Evolutionary conservation across 1,284 basidiomycete genomes (phyloP).

Genomic region (Malassezia psittaci): DNA sequence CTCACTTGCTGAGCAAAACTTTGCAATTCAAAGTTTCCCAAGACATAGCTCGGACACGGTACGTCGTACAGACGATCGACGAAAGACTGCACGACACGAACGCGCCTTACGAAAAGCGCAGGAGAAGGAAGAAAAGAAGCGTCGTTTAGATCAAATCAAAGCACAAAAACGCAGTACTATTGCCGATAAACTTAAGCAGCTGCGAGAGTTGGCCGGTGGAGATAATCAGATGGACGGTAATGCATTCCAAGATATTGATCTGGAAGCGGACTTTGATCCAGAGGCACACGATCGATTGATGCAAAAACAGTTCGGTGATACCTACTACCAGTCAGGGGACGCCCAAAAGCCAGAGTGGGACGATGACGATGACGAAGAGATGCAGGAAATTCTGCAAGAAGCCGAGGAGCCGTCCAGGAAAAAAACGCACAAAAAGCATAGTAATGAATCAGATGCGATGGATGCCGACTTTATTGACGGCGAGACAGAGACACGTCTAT

Average conservation of each 20-base stretch:
- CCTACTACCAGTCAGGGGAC: slow-evolving; percentile 31
- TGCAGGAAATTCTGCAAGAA: slow-evolving; percentile 58
- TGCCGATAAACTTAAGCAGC: slow-evolving; percentile 35
- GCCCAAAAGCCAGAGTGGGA: slow-evolving; percentile 69
- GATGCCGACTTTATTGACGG: slow-evolving; percentile 58
- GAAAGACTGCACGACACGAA: slow-evolving; percentile 40
- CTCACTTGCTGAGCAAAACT: slow-evolving; percentile 25
- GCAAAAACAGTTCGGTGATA: slow-evolving; percentile 35
- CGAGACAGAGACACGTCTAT: slow-evolving; percentile 51
- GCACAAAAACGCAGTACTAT: slow-evolving; percentile 39
- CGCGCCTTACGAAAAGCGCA: slow-evolving; percentile 35
- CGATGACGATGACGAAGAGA: slow-evolving; percentile 76
- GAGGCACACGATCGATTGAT: slow-evolving; percentile 40
- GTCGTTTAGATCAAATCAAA: slow-evolving; percentile 33
- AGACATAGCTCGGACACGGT: slow-evolving; percentile 33
- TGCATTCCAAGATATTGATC: slow-evolving; percentile 31
- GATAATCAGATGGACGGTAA: slow-evolving; percentile 19
- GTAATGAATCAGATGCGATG: slow-evolving; percentile 51
- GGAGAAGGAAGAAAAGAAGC: slow-evolving; percentile 40
- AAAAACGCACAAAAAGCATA: slow-evolving; percentile 52
- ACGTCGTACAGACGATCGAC: slow-evolving; percentile 36
- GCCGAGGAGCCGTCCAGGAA: slow-evolving; percentile 49
- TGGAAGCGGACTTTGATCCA: slow-evolving; percentile 44
- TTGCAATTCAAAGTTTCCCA: slow-evolving; percentile 37
- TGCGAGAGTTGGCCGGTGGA: slow-evolving; percentile 37